Evolutionary conservation across 192 early-diverging fungal genomes (phyloP), one percentile per base, ranked within the genome.

Genomic region (Diversispora eburnea): DNA sequence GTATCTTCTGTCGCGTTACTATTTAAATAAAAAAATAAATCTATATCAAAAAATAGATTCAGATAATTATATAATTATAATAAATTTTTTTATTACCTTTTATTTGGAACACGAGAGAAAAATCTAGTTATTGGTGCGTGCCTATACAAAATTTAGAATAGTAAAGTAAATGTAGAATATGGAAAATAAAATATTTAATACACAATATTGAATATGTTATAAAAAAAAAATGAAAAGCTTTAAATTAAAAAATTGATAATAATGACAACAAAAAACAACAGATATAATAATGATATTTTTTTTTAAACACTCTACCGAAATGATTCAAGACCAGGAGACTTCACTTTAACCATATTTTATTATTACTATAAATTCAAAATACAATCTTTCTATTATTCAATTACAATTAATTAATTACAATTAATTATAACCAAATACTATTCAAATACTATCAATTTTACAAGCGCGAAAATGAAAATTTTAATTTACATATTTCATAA

Each of bases 81-180:
- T 54, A 1, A 17, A 4, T 0, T 17, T 0, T 17, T 54, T 54
- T 45, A 43, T 41, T 7, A 9, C 15, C 42, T 63, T 45, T 63
- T 63, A 45, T 63, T 63, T 43, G 25, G 39, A 17, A n/a, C n/a
- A n/a, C 17, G 61, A 63, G 43, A 17, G 8, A 63, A 63, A 63
- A 46, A 63, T 7, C 17, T 19, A 5, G 61, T 63, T 8, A 63
- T 63, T 15, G 61, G 61, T 7, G 61, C 17, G 4, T 33, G 33
- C n/a, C 61, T 63, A 25, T 59, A 10, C 20, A 6, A 58, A 22
- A 22, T 10, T 22, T 22, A 58, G 5, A n/a, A n/a, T n/a, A n/a
- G n/a, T n/a, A n/a, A n/a, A n/a, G n/a, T n/a, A n/a, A n/a, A n/a
- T n/a, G n/a, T n/a, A n/a, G n/a, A 17, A 58, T 22, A 58, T 17